Base-by-base conservation (phyloP, 176 grass and related monocot genomes). In the Poa annua region DNA sequence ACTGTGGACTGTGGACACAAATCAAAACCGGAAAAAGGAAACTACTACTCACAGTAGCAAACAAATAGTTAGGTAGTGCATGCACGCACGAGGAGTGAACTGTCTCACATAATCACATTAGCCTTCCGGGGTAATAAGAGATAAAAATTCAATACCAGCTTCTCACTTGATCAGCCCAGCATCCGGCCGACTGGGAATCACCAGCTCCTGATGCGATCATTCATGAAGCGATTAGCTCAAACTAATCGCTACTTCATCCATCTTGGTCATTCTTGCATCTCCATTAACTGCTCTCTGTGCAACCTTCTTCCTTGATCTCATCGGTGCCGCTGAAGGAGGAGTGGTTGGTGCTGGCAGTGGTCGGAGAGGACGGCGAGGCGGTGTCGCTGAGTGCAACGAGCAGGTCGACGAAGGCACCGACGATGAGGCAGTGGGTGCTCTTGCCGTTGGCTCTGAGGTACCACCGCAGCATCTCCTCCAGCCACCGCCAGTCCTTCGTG, bases 401-500 rank as follows among this genome's bases (percentile, higher is more conserved):
- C 88, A 97, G 78, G 77, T 97, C 94, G 72, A 94, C 67, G 44
- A 97, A 97, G 35, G 94, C 94, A 5, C 50, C 88, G 3, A 92
- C 44, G 29, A 97, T 94, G 66, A 92, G 44, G 29, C 81, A 86
- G 53, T 97, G 94, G 61, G 71, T 92, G 68, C 19, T 86, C 81
- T 87, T 81, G 45, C 49, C 80, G 66, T 97, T 97, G 44, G 89
- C 88, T 54, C 61, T 69, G n/a, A 97, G 64, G 70, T 97, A 97
- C 94, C 94, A 97, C 3, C 77, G 67, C 67, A 97, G 80, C 94
- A 97, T 94, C 78, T 92, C 90, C 86, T 97, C 85, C 66, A 97
- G 83, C 94, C 94, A 92, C 69, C 36, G 39, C 91, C 89, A 92
- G 85, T 90, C 83, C 85, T 75, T 82, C 7, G 20, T 83, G 10